Evolutionary conservation across 768 basidiomycete species (phyloP).

Genomic region (Mycena rosella): DNA sequence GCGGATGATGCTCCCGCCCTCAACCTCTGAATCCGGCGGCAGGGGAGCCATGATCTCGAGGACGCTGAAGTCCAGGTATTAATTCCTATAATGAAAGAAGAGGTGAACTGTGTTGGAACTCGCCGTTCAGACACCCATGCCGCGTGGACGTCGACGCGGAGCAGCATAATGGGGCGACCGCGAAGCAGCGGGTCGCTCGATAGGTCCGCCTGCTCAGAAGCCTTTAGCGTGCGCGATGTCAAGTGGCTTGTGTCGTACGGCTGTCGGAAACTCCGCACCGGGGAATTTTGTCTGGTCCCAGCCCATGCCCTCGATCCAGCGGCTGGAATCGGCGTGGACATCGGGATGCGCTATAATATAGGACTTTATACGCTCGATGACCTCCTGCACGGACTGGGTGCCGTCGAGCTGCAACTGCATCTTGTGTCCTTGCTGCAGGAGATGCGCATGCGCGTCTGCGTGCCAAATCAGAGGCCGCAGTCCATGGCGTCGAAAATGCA

Average conservation of each 20-base stretch:
- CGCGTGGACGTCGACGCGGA: slow-evolving; percentile 87
- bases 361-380: slow-evolving; percentile 68
- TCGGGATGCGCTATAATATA: slow-evolving; percentile 73
- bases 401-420: slow-evolving; percentile 73
- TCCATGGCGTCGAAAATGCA: slow-evolving; percentile 36
- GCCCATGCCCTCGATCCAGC: slow-evolving; percentile 89
- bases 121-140: slow-evolving; percentile 82
- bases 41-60: slow-evolving; percentile 73
- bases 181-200: slow-evolving; percentile 75
- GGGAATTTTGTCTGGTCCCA: slow-evolving; percentile 95
- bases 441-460: slow-evolving; percentile 85
- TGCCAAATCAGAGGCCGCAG: slow-evolving; percentile 1
- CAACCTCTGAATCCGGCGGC: slow-evolving; percentile 65
- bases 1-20: slow-evolving; percentile 59
- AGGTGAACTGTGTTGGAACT: background rate
- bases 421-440: slow-evolving; percentile 81
- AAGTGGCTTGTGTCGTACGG: slow-evolving; percentile 58
- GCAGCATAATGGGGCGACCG: slow-evolving; percentile 78
- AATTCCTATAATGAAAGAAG: background rate
- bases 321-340: slow-evolving; percentile 60
- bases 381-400: slow-evolving; percentile 70
- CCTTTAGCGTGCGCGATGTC: background rate
- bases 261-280: slow-evolving; percentile 73
- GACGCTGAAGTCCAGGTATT: slow-evolving; percentile 47
- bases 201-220: slow-evolving; percentile 72